These are phyloP conservation scores for Dictyostelium purpureum DNA, from an alignment of 78 protist genomes.

Conservation along the genomic window DNA sequence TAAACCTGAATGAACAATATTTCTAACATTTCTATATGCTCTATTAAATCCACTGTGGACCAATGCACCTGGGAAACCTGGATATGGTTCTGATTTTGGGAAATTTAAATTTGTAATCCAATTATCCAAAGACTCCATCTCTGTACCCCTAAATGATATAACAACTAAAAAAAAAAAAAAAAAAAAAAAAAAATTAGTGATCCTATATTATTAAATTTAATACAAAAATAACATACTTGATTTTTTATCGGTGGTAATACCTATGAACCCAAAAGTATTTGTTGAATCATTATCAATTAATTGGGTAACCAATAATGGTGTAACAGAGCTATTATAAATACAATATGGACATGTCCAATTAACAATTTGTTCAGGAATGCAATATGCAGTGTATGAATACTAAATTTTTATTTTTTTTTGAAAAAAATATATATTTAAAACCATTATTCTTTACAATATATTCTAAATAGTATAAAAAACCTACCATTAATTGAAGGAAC, in stretches of 20 bases:
- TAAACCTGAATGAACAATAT: background rate
- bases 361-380: background rate
- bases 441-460: too few relatives aligned
- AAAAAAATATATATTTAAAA: background rate
- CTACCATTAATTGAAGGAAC: background rate
- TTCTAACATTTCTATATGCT: conserved; percentile 30
- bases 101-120: conserved; percentile 73
- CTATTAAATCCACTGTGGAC: conserved; percentile 60
- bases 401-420: background rate
- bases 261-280: conserved; percentile 59
- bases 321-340: background rate
- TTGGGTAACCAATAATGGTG: background rate
- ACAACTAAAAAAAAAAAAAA: background rate
- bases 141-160: conserved; percentile 73
- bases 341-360: conserved; percentile 71
- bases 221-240: background rate
- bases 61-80: conserved; percentile 34
- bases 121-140: conserved; percentile 14
- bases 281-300: background rate
- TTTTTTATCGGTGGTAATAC: background rate
- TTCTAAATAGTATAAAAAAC: background rate
- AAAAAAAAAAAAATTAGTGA: too few relatives aligned
- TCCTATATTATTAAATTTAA: too few relatives aligned
- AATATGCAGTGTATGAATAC: conserved; percentile 61
- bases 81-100: conserved; percentile 35